Conservation (phyloP, 345 rosid species). For the Raphanus sativus region DNA sequence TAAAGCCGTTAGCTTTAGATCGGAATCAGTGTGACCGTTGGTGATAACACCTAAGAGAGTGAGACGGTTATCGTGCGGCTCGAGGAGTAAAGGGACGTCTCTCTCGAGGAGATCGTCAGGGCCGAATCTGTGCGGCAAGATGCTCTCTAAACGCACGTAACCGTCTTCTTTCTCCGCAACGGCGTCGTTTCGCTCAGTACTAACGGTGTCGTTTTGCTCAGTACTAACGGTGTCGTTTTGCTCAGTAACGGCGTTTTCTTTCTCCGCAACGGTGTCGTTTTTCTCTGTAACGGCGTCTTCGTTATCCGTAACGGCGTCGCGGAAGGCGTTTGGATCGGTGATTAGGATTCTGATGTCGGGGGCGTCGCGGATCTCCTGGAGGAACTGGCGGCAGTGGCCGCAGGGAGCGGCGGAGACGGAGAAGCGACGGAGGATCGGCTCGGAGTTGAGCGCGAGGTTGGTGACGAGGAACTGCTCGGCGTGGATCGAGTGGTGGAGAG, state of each 20-base stretch:
- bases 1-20: constrained; percentile 35
- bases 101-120: constrained; percentile 66
- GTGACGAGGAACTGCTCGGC: no score
- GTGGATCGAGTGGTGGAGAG: no score
- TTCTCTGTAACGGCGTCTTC: neutral
- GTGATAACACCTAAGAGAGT: constrained; percentile 25
- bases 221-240: neutral
- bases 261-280: neutral
- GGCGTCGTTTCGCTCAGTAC: neutral
- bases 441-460: constrained; percentile 64
- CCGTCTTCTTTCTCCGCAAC: neutral
- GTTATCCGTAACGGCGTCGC: neutral
- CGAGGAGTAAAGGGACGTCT: no score
- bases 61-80: constrained; percentile 54
- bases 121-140: constrained; percentile 76
- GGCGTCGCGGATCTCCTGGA: constrained; percentile 72
- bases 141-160: constrained; percentile 44
- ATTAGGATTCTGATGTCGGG: constrained; percentile 40
- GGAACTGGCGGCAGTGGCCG: constrained; percentile 93
- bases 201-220: no score
- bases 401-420: constrained; percentile 82
- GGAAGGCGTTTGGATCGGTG: constrained; percentile 32
- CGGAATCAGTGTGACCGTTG: constrained; percentile 1
- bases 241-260: neutral
- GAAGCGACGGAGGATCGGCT: constrained; percentile 47